phyloP scores from a whole-genome alignment of 805 yeast genomes.

The Millerago galiae region DNA sequence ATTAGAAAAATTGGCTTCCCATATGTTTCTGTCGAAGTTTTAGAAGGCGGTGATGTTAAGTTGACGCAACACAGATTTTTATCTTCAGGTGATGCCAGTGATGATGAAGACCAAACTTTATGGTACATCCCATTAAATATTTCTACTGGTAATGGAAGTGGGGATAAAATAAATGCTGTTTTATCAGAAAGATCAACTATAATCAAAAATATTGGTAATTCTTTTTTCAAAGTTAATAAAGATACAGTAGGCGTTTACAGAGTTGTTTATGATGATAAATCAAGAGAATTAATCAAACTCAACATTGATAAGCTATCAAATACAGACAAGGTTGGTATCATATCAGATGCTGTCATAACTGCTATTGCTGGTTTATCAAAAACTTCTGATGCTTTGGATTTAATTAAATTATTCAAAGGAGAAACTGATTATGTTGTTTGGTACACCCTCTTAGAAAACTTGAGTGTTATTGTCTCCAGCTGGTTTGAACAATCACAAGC shows the following conservation, averaged over 20 bases:
- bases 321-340: conserved; percentile 70
- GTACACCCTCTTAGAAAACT: conserved; percentile 45
- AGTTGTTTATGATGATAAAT: conserved; percentile 57
- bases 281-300: conserved; percentile 57
- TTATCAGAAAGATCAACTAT: conserved; percentile 42
- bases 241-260: conserved; percentile 72
- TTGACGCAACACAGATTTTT: conserved; percentile 69
- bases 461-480: conserved; percentile 40
- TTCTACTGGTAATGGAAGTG: conserved; percentile 39
- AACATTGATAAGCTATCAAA: conserved; percentile 51
- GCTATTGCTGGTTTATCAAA: conserved; percentile 63
- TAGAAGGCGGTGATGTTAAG: conserved; percentile 36
- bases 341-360: conserved; percentile 64
- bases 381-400: conserved; percentile 51
- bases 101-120: conserved; percentile 58
- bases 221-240: conserved; percentile 63
- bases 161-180: conserved; percentile 48
- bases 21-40: conserved; percentile 55
- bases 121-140: conserved; percentile 55
- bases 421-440: conserved; percentile 62
- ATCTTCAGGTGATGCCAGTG: conserved; percentile 66
- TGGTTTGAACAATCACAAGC: conserved; percentile 47
- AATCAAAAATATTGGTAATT: conserved; percentile 34
- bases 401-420: conserved; percentile 49
- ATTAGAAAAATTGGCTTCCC: conserved; percentile 77